These are phyloP conservation scores for Cymbopogon citratus DNA, from an alignment of 176 grass and related monocot genomes.

Conservation along the genomic window DNA sequence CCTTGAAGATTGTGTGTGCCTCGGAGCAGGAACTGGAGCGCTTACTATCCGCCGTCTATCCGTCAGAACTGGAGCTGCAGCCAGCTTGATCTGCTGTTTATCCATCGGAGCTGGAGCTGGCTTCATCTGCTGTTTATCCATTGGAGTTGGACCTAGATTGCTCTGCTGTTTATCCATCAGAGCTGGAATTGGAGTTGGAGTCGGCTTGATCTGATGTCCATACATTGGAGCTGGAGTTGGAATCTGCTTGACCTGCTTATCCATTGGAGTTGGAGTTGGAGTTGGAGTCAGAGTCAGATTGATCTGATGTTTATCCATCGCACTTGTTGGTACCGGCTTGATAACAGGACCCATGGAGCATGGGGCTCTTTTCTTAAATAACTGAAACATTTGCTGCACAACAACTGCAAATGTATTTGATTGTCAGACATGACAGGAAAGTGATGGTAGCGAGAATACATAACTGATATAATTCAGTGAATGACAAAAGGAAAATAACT, in stretches of 20 bases:
- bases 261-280: not conserved
- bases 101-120: not conserved
- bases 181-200: not conserved
- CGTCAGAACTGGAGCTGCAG: not conserved
- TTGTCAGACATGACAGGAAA: not conserved
- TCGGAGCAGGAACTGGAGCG: constrained; percentile 26
- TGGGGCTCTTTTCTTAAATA: constrained; percentile 34
- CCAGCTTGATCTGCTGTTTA: constrained; percentile 12
- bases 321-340: not conserved
- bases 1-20: constrained; percentile 17
- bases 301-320: not conserved
- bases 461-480: not conserved
- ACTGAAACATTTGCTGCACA: constrained; percentile 46
- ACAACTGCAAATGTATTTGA: constrained; percentile 37
- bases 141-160: not conserved
- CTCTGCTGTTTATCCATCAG: not conserved
- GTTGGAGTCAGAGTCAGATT: not conserved
- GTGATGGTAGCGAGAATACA: not conserved
- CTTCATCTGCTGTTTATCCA: constrained; percentile 12
- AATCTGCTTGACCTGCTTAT: not conserved
- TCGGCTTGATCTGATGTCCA: not conserved
- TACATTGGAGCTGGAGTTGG: not conserved
- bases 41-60: constrained; percentile 25
- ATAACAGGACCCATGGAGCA: not conserved
- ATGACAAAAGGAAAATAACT: not conserved